These are phyloP conservation scores for Pseudogymnoascus sp. DNA, from an alignment of 2,329 filamentous ascomycete genomes.

Conservation along the genomic window DNA sequence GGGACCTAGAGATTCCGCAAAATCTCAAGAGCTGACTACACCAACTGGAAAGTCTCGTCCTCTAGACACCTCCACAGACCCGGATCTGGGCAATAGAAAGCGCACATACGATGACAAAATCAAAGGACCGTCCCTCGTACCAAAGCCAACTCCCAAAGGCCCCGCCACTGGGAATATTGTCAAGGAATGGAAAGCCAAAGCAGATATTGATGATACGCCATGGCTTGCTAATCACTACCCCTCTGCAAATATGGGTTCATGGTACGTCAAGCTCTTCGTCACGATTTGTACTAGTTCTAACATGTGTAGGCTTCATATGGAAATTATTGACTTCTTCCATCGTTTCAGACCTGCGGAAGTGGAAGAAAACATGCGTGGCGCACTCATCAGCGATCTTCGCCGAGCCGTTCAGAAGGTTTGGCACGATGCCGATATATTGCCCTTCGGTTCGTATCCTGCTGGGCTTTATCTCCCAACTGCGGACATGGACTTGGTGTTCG, in stretches of 20 bases:
- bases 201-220: constrained; percentile 41
- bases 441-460: constrained; percentile 92
- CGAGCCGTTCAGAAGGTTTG: constrained; percentile 48
- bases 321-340: constrained; percentile 81
- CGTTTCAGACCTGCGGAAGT: constrained; percentile 70
- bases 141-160: constrained; percentile 15
- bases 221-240: constrained; percentile 54
- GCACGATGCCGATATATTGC: constrained; percentile 53
- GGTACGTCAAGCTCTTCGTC: constrained; percentile 36
- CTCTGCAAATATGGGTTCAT: constrained; percentile 44
- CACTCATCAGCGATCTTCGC: constrained; percentile 63
- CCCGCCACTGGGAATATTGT: constrained; percentile 27
- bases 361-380: constrained; percentile 65
- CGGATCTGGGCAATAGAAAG: constrained; percentile 58
- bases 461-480: constrained; percentile 67
- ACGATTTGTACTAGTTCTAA: constrained; percentile 9
- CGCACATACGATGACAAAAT: constrained; percentile 64
- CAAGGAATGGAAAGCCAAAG: constrained; percentile 33
- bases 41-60: constrained; percentile 5
- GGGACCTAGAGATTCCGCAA: background rate
- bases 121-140: constrained; percentile 24
- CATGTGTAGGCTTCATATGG: constrained; percentile 65
- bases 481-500: constrained; percentile 88
- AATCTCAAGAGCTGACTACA: constrained; percentile 10
- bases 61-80: constrained; percentile 26